These are phyloP conservation scores for Emergomyces africanus DNA, from an alignment of 2,329 filamentous ascomycete species.

Conservation along the genomic window DNA sequence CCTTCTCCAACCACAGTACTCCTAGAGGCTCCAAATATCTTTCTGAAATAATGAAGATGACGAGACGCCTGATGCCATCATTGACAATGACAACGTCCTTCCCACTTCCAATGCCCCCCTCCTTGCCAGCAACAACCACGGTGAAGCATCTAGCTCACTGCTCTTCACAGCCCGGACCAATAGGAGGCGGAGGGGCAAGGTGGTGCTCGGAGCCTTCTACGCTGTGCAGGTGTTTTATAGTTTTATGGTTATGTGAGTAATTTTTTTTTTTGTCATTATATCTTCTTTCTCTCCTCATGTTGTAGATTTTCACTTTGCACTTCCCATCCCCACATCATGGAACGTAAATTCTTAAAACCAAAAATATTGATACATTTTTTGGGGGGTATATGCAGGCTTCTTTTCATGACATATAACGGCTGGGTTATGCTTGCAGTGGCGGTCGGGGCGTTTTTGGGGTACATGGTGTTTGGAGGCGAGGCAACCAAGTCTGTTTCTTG, in stretches of 20 bases:
- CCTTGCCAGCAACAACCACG: conserved; percentile 1
- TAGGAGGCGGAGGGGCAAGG: conserved; percentile 53
- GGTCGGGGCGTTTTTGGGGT: conserved; percentile 78
- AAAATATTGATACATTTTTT: not conserved
- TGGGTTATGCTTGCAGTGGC: conserved; percentile 92
- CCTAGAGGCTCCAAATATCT: not conserved
- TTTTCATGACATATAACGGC: conserved; percentile 99
- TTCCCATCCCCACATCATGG: too few species aligned
- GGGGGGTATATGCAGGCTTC: conserved; percentile 47
- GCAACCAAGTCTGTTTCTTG: conserved; percentile 81
- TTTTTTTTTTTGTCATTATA: not conserved
- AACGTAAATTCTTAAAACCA: not conserved
- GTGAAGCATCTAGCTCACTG: conserved; percentile 50
- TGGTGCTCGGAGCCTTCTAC: conserved; percentile 74
- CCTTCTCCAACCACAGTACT: too few species aligned
- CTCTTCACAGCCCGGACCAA: conserved; percentile 57
- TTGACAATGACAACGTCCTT: conserved; percentile 11
- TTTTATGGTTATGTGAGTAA: conserved; percentile 95
- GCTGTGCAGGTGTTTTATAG: conserved; percentile 94
- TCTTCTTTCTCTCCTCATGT: too few species aligned
- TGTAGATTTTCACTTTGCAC: not conserved
- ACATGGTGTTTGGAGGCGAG: conserved; percentile 63
- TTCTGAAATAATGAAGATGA: conserved; percentile 3
- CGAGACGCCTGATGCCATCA: not conserved
- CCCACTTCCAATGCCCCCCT: conserved; percentile 6